Conservation (phyloP, 805 yeast genomes). For the Wickerhamiella kazuoi region DNA sequence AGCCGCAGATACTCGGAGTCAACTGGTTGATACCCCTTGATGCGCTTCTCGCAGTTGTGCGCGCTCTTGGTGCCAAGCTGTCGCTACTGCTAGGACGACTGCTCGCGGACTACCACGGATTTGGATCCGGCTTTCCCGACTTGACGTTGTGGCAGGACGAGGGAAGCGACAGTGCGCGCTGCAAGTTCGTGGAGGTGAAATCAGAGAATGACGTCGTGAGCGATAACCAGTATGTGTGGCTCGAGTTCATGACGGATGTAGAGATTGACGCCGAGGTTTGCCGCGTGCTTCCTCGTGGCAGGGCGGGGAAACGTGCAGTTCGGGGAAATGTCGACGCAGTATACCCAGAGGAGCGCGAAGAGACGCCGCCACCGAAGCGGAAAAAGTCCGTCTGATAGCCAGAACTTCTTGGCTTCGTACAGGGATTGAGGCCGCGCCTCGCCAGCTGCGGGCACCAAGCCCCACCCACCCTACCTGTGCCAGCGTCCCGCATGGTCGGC, state of each 20-base stretch:
- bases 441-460: too few species aligned
- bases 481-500: too few species aligned
- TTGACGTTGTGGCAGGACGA: conserved; percentile 19
- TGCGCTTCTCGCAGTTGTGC: conserved; percentile 4
- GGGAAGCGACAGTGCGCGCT: not conserved
- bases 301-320: not conserved
- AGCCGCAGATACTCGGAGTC: conserved; percentile 17
- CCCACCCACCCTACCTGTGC: too few species aligned
- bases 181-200: conserved; percentile 22
- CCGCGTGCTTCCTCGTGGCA: conserved; percentile 4
- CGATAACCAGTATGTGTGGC: conserved; percentile 23
- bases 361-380: too few species aligned
- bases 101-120: conserved; percentile 12
- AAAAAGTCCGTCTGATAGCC: too few species aligned
- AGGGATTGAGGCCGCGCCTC: too few species aligned
- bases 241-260: conserved; percentile 16
- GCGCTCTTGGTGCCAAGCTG: conserved; percentile 6
- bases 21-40: conserved; percentile 16
- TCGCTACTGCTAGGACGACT: conserved; percentile 6
- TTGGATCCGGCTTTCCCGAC: conserved; percentile 23
- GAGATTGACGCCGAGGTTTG: conserved; percentile 22
- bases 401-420: too few species aligned
- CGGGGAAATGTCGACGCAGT: not conserved
- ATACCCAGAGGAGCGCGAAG: not conserved
- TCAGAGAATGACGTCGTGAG: conserved; percentile 23